A percentile compares a stretch with the other conserved stretches of the same genome.
phyloP scores from a whole-genome alignment of 2,329 filamentous ascomycete species.

The Aspergillus candidus region DNA sequence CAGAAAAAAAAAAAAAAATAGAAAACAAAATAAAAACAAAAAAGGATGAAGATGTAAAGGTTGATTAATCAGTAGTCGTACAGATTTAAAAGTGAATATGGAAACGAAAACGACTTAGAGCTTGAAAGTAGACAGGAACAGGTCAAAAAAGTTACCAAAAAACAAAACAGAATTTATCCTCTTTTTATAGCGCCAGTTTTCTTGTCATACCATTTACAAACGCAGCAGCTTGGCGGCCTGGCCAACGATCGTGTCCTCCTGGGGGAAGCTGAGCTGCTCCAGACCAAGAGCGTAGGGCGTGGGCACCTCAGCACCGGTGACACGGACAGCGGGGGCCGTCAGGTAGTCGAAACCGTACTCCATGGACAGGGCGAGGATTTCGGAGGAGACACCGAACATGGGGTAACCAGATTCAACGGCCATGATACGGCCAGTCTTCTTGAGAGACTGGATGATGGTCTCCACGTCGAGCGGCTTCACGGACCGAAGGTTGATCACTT shows the following conservation, averaged over 20 bases:
- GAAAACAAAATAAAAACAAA: background rate
- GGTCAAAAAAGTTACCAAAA: conserved; percentile 30
- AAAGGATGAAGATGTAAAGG: conserved; percentile 4
- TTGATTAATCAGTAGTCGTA: conserved; percentile 22
- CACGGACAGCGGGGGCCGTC: conserved; percentile 82
- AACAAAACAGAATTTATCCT: conserved; percentile 13
- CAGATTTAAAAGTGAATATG: conserved; percentile 18
- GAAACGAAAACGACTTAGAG: conserved; percentile 4
- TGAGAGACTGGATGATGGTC: conserved; percentile 90
- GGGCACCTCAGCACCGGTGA: conserved; percentile 94
- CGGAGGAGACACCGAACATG: conserved; percentile 83
- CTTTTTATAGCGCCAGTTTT: conserved; percentile 24
- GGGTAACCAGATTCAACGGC: conserved; percentile 94
- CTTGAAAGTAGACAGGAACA: conserved; percentile 7
- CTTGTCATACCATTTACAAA: conserved; percentile 49
- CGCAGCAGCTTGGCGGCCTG: conserved; percentile 85
- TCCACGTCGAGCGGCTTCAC: conserved; percentile 96
- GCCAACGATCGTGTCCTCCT: conserved; percentile 76
- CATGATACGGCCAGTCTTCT: conserved; percentile 94
- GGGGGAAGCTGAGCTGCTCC: conserved; percentile 93
- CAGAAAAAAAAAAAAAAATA: too few species aligned
- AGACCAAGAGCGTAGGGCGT: conserved; percentile 91
- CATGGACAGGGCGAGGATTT: conserved; percentile 91
- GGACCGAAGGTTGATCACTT: conserved; percentile 97
- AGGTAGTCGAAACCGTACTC: conserved; percentile 99